Evolutionary conservation across 1,139 yeast genomes (phyloP), one percentile per base, ranked within the genome.

Genomic region (Suhomyces maxii): DNA sequence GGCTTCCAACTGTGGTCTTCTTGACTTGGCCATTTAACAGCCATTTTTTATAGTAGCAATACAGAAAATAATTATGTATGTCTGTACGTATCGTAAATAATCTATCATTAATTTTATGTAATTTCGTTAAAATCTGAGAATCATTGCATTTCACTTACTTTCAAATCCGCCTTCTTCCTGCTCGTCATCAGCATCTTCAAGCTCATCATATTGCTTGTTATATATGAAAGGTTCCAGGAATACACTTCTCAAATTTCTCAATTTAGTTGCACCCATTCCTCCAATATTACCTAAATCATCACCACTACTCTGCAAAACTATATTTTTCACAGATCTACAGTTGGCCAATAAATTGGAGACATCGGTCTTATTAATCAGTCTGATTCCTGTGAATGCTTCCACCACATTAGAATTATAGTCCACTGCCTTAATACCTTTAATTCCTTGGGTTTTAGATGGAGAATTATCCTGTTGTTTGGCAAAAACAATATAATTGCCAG

Each of bases 401-500:
- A 68, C 71, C 36, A 83, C 64, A 46, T 73, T 78, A n/a, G 81
- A 71, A 34, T 70, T 69, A 58, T 77, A 81, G 52, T 76, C 80
- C 12, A 38, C 41, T 8, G 49, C 48, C 14, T 52, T 52, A 5
- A 51, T 44, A 0, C 59, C 59, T 12, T 53, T 46, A 14, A 54
- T 54, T 25, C 47, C 47, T 36, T 47, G 51, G 13, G 49, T 42
- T 32, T 48, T 50, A 7, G 53, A 41, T 1, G 60, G 59, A 0
- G 56, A 49, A 28, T 48, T 50, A 32, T 79, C 84, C 47, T 77
- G 71, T 40, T 72, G 76, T 55, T 80, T 80, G 31, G 80, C 64
- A 56, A 70, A 67, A 6, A 74, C 81, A 23, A 91, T 65, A 59
- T 90, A 91, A 48, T 81, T 83, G 0, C 91, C 96, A 2, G 97